phyloP scores from a whole-genome alignment of 2,329 filamentous ascomycete genomes.

The Gaeumannomyces tritici region DNA sequence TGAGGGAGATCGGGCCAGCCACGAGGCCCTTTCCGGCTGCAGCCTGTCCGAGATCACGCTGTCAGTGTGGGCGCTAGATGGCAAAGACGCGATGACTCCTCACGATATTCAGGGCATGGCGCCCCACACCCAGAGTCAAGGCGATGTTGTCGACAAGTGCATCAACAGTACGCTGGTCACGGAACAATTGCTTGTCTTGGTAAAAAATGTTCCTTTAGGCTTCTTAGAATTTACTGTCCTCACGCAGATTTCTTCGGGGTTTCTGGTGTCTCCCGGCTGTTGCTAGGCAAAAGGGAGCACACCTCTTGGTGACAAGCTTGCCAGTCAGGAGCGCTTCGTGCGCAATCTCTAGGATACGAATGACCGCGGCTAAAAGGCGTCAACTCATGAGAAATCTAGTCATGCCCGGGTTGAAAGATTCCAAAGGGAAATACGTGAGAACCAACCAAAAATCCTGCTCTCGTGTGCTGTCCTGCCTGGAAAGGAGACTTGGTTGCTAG shows the following conservation, averaged over 20 bases:
- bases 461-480: constrained; percentile 38
- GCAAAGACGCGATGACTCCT: constrained; percentile 12
- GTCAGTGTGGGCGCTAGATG: background rate
- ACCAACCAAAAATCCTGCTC: constrained; percentile 41
- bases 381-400: background rate
- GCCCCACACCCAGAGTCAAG: constrained; percentile 53
- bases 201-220: constrained; percentile 70
- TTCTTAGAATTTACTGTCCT: background rate
- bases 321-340: constrained; percentile 49
- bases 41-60: constrained; percentile 35
- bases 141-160: constrained; percentile 66
- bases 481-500: constrained; percentile 21
- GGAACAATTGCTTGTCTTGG: constrained; percentile 62
- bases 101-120: constrained; percentile 63
- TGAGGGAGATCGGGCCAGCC: constrained; percentile 43
- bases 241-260: background rate
- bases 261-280: too few relatives aligned
- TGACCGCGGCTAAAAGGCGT: constrained; percentile 35
- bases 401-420: background rate
- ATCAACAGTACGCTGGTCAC: constrained; percentile 59
- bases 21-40: constrained; percentile 67
- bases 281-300: constrained; percentile 5
- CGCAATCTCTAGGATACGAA: constrained; percentile 49
- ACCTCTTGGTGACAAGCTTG: constrained; percentile 54
- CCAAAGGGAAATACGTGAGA: background rate